Base-by-base conservation (phyloP, 495 filamentous ascomycete genomes). In the Xylona heveae region DNA sequence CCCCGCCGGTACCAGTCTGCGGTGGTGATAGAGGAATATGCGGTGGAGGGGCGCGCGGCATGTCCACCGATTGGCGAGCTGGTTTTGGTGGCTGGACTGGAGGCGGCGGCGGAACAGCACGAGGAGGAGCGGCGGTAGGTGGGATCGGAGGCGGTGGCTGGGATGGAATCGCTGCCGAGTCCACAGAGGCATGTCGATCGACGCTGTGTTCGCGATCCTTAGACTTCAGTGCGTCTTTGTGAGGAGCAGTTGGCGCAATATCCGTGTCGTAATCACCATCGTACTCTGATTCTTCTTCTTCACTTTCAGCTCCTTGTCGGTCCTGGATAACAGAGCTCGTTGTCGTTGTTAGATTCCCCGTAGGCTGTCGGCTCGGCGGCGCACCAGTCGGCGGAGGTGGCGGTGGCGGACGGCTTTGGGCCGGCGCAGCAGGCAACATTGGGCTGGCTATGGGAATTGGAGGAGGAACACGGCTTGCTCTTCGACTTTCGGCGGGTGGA, bases 261-360 rank as follows among this genome's bases (percentile, higher is more conserved):
- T 95, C 88, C 24, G 88, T 97, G 42, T 95, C 88, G 48, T 97
- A 95, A 46, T 95, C 88, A 13, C 84, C 88, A 49, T 97, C 88
- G 47, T 95, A 95, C 50, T 94, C 88, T 2, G 79, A 91, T 22
- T 80, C 59, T 46, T 88, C 83, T 26, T 84, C 78, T 37, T 70
- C 79, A 12, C 64, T 76, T 24, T 79, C 75, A 19, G 70, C 64
- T 24, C 61, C 54, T 16, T 51, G 50, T 34, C 54, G 49, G 4
- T 42, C 39, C 15, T 53, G 55, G 35, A 52, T 51, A 44, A 48
- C 35, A 16, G 56, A 42, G 10, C 50, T 48, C 42, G 28, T 40
- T 31, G 40, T 41, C 31, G 44, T 46, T 12, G 60, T 51, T 33
- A 52, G 56, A 38, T 81, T 66, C 24, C 59, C 58, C 14, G 75